Conservation (phyloP, 2,329 filamentous ascomycete species). For the Hypomyces perniciosus region DNA sequence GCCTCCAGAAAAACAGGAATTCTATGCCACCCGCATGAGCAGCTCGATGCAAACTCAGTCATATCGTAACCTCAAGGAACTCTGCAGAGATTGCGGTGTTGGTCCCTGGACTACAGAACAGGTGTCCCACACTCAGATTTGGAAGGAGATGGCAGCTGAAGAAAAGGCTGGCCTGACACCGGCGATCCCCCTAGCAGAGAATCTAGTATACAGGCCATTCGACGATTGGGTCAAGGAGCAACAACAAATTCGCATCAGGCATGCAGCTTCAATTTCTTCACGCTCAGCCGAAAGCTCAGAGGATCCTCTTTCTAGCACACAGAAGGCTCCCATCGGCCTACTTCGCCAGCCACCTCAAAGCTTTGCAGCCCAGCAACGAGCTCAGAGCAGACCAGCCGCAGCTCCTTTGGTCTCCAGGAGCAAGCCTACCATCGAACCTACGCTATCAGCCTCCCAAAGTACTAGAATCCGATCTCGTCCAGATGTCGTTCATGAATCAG, state of each 20-base stretch:
- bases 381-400: slow-evolving; percentile 43
- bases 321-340: slow-evolving; percentile 36
- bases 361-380: slow-evolving; percentile 60
- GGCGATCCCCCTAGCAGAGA: slow-evolving; percentile 54
- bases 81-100: slow-evolving; percentile 54
- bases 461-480: slow-evolving; percentile 23
- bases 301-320: slow-evolving; percentile 28
- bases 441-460: slow-evolving; percentile 24
- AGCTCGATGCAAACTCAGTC: slow-evolving; percentile 40
- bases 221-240: slow-evolving; percentile 55
- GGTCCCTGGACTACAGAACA: slow-evolving; percentile 47
- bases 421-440: slow-evolving; percentile 20
- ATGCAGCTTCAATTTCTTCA: slow-evolving; percentile 25
- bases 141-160: slow-evolving; percentile 62
- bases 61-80: slow-evolving; percentile 47
- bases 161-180: slow-evolving; percentile 61
- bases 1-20: slow-evolving; percentile 52
- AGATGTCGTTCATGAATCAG: slow-evolving; percentile 21
- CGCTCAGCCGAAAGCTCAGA: slow-evolving; percentile 23
- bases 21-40: slow-evolving; percentile 46
- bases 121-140: slow-evolving; percentile 49
- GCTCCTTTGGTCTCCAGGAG: slow-evolving; percentile 20
- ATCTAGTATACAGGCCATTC: slow-evolving; percentile 59
- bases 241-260: slow-evolving; percentile 30
- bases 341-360: slow-evolving; percentile 54